Evolutionary conservation across 1,139 yeast genomes (phyloP).

Genomic region (Hemisphaericaspora xylanilytica): DNA sequence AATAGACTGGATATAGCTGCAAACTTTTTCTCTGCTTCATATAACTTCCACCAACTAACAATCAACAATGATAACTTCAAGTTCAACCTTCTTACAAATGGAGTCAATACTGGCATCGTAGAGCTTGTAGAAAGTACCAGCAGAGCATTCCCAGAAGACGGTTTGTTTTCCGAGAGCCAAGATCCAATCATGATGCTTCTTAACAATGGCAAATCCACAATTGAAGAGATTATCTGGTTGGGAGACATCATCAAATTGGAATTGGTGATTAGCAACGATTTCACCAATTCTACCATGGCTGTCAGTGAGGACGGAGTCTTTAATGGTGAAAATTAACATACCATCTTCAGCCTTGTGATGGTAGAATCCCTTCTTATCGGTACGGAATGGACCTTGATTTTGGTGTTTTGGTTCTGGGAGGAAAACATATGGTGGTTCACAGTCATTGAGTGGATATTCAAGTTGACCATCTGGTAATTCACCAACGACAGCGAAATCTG

Average conservation of each 20-base stretch:
- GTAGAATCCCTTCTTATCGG: slow-evolving; percentile 1
- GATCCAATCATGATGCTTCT: slow-evolving; percentile 22
- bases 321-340: slow-evolving; percentile 29
- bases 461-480: slow-evolving; percentile 4
- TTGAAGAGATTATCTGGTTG: slow-evolving; percentile 11
- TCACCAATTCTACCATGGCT: slow-evolving; percentile 38
- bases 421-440: neutral
- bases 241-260: slow-evolving; percentile 47
- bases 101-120: slow-evolving; percentile 39
- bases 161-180: slow-evolving; percentile 12
- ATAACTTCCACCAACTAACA: slow-evolving; percentile 26
- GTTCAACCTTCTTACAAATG: slow-evolving; percentile 38
- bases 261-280: slow-evolving; percentile 46
- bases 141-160: slow-evolving; percentile 35
- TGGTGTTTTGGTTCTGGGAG: slow-evolving; percentile 1
- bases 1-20: no score
- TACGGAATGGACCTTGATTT: neutral
- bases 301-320: slow-evolving; percentile 31
- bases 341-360: slow-evolving; percentile 24
- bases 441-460: slow-evolving; percentile 2
- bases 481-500: slow-evolving; percentile 2
- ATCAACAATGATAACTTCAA: slow-evolving; percentile 26
- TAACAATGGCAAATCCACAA: slow-evolving; percentile 17
- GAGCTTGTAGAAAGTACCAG: slow-evolving; percentile 45
- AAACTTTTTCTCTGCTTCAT: no score